Conservation (phyloP, 257 asterid species). For the Ligustrum vulgare region DNA sequence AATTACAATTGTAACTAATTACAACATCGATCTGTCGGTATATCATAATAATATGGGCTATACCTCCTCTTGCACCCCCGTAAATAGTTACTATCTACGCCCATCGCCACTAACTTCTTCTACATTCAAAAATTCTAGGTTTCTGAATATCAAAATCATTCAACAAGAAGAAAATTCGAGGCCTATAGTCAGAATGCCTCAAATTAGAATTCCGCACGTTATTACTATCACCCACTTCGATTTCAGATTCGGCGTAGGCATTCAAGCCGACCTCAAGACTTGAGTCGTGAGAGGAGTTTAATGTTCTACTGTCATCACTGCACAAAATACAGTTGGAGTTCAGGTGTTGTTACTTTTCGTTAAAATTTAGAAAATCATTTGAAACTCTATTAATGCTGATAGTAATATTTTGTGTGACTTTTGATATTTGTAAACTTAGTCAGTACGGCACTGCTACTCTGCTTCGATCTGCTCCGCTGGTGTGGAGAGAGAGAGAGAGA, state of each 20-base stretch:
- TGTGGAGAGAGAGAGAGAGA: too few species aligned
- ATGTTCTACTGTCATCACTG: constrained; percentile 91
- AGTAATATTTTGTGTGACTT: neutral
- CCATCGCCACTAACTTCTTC: neutral
- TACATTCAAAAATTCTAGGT: constrained; percentile 19
- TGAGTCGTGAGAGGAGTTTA: constrained; percentile 86
- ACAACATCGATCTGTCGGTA: too few species aligned
- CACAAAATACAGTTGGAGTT: constrained; percentile 90
- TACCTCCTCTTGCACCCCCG: neutral
- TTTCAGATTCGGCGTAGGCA: constrained; percentile 92
- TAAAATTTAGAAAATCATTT: neutral
- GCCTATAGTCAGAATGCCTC: constrained; percentile 10
- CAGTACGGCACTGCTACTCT: too few species aligned
- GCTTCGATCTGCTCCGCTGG: too few species aligned
- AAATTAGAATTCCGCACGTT: constrained; percentile 73
- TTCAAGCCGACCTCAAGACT: constrained; percentile 92
- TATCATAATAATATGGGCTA: neutral
- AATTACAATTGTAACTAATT: too few species aligned
- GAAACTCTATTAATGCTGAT: neutral
- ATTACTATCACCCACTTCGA: constrained; percentile 93
- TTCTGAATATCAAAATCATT: constrained; percentile 37
- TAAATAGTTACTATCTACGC: neutral
- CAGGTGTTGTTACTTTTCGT: constrained; percentile 47
- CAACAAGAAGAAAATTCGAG: constrained; percentile 25
- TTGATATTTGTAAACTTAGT: neutral